phyloP scores from a whole-genome alignment of 2,329 filamentous ascomycete genomes.

The Camptophora hylomeconis region DNA sequence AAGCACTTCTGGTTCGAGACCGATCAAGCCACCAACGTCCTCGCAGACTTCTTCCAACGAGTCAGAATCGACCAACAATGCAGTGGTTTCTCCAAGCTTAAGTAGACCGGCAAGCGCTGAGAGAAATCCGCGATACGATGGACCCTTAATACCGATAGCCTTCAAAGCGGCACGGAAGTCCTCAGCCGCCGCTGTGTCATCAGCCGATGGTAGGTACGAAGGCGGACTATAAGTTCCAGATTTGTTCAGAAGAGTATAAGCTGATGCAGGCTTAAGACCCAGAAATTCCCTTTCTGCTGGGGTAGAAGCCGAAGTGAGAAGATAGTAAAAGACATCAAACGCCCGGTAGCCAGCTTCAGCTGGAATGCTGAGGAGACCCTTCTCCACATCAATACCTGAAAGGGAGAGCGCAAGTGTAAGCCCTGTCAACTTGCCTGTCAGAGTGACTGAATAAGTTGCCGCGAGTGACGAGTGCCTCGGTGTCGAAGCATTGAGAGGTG shows the following conservation, averaged over 20 bases:
- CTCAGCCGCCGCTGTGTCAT: constrained; percentile 84
- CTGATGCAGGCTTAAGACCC: constrained; percentile 60
- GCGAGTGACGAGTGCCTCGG: constrained; percentile 69
- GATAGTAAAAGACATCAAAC: constrained; percentile 96
- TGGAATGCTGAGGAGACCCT: constrained; percentile 70
- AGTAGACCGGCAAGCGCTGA: constrained; percentile 74
- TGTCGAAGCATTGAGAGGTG: constrained; percentile 76
- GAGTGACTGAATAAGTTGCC: constrained; percentile 66
- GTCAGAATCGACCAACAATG: constrained; percentile 74
- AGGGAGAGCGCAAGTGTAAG: constrained; percentile 69
- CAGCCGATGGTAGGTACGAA: constrained; percentile 77
- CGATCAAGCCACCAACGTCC: constrained; percentile 75
- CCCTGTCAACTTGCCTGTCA: constrained; percentile 64
- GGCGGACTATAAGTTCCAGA: constrained; percentile 80
- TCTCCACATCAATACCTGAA: constrained; percentile 71
- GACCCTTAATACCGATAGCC: constrained; percentile 85
- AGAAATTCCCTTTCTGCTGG: constrained; percentile 81
- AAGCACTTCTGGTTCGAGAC: constrained; percentile 74
- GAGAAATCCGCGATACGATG: constrained; percentile 67
- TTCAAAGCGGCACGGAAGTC: constrained; percentile 82
- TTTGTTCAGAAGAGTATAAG: constrained; percentile 65
- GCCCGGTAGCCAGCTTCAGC: constrained; percentile 70
- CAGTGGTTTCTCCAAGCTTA: constrained; percentile 82
- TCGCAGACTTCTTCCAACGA: constrained; percentile 75
- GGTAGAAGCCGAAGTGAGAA: constrained; percentile 82